Conservation (phyloP, 768 basidiomycete species). For the Nidula microcarpa region DNA sequence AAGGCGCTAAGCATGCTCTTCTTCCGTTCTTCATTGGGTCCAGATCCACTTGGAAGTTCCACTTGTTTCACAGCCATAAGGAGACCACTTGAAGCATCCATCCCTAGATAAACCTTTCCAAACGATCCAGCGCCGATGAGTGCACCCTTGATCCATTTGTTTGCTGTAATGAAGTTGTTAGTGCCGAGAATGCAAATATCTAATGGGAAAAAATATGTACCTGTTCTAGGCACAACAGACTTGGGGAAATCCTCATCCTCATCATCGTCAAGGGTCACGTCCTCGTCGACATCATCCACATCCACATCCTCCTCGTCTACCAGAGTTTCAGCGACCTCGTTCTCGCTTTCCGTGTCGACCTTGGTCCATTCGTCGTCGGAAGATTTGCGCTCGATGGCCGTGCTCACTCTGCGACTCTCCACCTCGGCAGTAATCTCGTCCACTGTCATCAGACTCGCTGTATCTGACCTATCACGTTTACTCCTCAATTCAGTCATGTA, state of each 20-base stretch:
- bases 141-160: conserved; percentile 97
- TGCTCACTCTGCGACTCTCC: conserved; percentile 64
- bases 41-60: conserved; percentile 80
- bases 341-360: conserved; percentile 49
- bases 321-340: conserved; percentile 25
- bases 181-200: background rate
- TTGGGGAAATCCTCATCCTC: conserved; percentile 45
- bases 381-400: conserved; percentile 36
- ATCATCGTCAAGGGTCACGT: conserved; percentile 41
- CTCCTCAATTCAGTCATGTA: conserved; percentile 79
- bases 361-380: conserved; percentile 72
- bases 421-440: conserved; percentile 98
- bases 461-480: conserved; percentile 82
- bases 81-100: conserved; percentile 87
- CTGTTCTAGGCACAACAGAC: conserved; percentile 48
- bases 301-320: conserved; percentile 30
- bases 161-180: conserved; percentile 35
- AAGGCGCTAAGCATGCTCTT: conserved; percentile 89
- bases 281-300: conserved; percentile 42
- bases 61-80: conserved; percentile 99
- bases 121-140: conserved; percentile 94
- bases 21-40: conserved; percentile 88
- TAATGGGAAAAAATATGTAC: conserved; percentile 19
- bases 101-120: conserved; percentile 92
- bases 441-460: conserved; percentile 89